Evolutionary conservation across 139 green algal genomes (phyloP), one percentile per base, ranked within the genome.

Genomic region (Auxenochlorella pyrenoidosa): DNA sequence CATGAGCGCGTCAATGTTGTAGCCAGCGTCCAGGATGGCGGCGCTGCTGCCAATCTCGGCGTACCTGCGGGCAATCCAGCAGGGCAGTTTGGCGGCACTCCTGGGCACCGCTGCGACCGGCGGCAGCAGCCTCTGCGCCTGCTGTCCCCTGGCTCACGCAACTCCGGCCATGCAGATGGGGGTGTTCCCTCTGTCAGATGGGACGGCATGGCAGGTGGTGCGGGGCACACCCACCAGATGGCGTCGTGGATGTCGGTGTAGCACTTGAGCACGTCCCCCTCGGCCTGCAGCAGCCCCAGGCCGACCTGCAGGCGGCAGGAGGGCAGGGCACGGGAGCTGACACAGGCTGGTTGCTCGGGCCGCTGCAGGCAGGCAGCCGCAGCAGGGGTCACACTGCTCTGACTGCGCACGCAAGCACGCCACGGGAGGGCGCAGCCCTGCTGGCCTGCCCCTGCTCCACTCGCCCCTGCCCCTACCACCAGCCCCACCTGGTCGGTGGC

Each of bases 1-100:
- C 93, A 97, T 96, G 26, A 97, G 83, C 70, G 84, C 91, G 78
- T 92, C 94, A 4, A 97, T 90, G 89, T 95, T 96, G 88, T 93
- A 95, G 40, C 93, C 95, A 0, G 93, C 93, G 2, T 90, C 51
- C 32, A 97, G 88, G 28, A 97, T 89, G 3, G 92, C 94, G 2
- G 84, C 87, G 26, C 89, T 93, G 18, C 87, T 90, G 54, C 95
- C 94, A 73, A 97, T 92, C 89, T 97, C 94, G 28, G 85, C 85
- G 77, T 89, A 89, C 65, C 78, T 93, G 60, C 93, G 75, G 10
- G 5, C 30, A 36, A 24, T 8, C 8, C 8, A 12, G 59, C 34
- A 21, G 47, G 47, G 47, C 47, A 54, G 47, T 54, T n/a, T n/a
- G n/a, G n/a, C n/a, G n/a, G n/a, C n/a, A n/a, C n/a, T n/a, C n/a